Conservation (phyloP, 2,329 filamentous ascomycete species). For the Pseudocercospora macadamiae region DNA sequence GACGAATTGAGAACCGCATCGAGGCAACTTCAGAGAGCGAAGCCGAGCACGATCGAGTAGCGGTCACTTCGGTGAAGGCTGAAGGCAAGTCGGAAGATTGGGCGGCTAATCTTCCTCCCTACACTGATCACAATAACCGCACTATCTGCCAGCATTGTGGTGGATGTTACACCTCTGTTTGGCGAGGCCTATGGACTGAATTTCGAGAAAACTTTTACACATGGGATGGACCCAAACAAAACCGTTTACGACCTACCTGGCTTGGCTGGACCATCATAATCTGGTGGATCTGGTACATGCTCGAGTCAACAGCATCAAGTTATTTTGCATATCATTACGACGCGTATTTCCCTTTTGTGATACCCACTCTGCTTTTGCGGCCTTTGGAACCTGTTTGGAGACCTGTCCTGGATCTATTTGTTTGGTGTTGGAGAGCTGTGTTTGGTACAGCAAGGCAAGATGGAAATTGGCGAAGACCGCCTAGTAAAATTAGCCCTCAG, state of each 20-base stretch:
- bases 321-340: conserved; percentile 56
- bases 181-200: conserved; percentile 35
- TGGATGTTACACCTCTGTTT: conserved; percentile 31
- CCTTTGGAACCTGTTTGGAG: conserved; percentile 42
- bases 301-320: conserved; percentile 35
- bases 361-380: conserved; percentile 57
- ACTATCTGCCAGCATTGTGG: conserved; percentile 32
- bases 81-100: background rate
- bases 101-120: conserved; percentile 14
- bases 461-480: background rate
- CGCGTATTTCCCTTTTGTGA: conserved; percentile 56
- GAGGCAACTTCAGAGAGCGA: conserved; percentile 31
- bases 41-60: background rate
- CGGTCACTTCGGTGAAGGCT: background rate
- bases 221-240: conserved; percentile 19
- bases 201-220: conserved; percentile 35
- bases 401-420: conserved; percentile 32
- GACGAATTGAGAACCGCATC: conserved; percentile 45
- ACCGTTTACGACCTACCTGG: conserved; percentile 42
- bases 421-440: conserved; percentile 7
- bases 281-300: conserved; percentile 52
- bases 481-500: background rate
- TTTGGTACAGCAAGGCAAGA: background rate
- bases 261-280: conserved; percentile 45
- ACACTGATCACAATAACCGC: conserved; percentile 20